A percentile compares a stretch with the other conserved stretches of the same genome.
phyloP scores from a whole-genome alignment of 2,329 filamentous ascomycete genomes.

The Microcyclospora pomicola region DNA sequence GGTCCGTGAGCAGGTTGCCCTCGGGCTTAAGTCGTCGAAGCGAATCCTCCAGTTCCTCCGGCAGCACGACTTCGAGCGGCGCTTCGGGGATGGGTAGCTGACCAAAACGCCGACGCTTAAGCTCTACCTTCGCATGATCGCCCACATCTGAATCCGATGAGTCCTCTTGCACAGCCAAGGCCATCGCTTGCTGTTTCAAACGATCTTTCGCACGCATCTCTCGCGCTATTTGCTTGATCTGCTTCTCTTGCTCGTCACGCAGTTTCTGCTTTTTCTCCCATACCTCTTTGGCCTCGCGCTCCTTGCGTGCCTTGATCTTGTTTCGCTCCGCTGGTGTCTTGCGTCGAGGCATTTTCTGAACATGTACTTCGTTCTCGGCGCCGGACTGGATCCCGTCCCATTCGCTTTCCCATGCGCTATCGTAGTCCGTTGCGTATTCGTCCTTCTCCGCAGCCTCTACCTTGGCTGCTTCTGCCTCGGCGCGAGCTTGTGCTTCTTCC shows the following conservation, averaged over 20 bases:
- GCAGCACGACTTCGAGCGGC: conserved; percentile 35
- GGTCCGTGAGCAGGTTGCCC: conserved; percentile 84
- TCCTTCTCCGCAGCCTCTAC: conserved; percentile 60
- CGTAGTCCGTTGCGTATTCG: conserved; percentile 47
- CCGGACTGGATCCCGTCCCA: conserved; percentile 43
- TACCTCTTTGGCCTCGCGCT: conserved; percentile 62
- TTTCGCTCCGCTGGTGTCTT: conserved; percentile 83
- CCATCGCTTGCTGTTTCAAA: conserved; percentile 14
- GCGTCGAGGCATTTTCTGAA: conserved; percentile 58
- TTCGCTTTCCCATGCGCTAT: conserved; percentile 87
- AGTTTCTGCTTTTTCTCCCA: conserved; percentile 64
- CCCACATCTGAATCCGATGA: conserved; percentile 11
- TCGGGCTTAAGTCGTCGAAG: conserved; percentile 58
- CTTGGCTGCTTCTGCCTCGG: conserved; percentile 58
- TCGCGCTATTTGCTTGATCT: conserved; percentile 56
- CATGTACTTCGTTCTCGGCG: conserved; percentile 38
- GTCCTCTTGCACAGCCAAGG: conserved; percentile 1
- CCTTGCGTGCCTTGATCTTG: conserved; percentile 75
- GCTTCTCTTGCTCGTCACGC: conserved; percentile 55
- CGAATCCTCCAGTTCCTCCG: conserved; percentile 38
- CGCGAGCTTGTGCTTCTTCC: conserved; percentile 51
- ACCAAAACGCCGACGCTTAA: conserved; percentile 59
- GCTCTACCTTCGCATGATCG: conserved; percentile 28
- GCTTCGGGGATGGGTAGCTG: conserved; percentile 60
- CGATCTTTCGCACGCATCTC: conserved; percentile 48